phyloP scores from a whole-genome alignment of 257 asterid genomes.

The Plantago major region DNA sequence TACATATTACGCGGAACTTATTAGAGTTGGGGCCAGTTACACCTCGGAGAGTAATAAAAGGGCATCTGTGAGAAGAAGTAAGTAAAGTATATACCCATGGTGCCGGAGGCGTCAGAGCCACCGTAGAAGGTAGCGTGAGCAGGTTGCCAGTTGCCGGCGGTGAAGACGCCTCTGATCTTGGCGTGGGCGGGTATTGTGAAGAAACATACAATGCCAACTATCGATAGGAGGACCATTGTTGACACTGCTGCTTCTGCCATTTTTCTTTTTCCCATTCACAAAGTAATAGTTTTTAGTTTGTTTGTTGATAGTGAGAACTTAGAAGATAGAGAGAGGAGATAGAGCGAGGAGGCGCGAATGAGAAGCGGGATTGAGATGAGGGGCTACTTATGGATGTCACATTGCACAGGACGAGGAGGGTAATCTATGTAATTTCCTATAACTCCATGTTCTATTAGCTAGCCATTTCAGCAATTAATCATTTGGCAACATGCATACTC shows the following conservation, averaged over 20 bases:
- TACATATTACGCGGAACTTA: too few relatives aligned
- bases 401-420: too few relatives aligned
- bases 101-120: slow-evolving; percentile 54
- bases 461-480: too few relatives aligned
- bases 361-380: slow-evolving; percentile 33
- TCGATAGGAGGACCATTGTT: slow-evolving; percentile 23
- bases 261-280: not conserved
- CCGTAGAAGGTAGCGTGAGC: slow-evolving; percentile 62
- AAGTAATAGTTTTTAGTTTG: not conserved
- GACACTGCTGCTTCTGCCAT: slow-evolving; percentile 22
- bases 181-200: slow-evolving; percentile 22
- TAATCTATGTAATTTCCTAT: too few relatives aligned
- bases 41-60: not conserved
- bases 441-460: too few relatives aligned
- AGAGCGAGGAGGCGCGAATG: slow-evolving; percentile 31
- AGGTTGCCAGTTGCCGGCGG: slow-evolving; percentile 34
- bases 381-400: slow-evolving; percentile 45
- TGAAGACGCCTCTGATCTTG: slow-evolving; percentile 31
- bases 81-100: slow-evolving; percentile 39
- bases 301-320: slow-evolving; percentile 1
- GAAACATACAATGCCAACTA: slow-evolving; percentile 21
- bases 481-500: not conserved
- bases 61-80: not conserved
- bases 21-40: too few relatives aligned
- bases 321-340: too few relatives aligned